Conservation (phyloP, 129 eudicot species). For the Ambrosia trifida region DNA sequence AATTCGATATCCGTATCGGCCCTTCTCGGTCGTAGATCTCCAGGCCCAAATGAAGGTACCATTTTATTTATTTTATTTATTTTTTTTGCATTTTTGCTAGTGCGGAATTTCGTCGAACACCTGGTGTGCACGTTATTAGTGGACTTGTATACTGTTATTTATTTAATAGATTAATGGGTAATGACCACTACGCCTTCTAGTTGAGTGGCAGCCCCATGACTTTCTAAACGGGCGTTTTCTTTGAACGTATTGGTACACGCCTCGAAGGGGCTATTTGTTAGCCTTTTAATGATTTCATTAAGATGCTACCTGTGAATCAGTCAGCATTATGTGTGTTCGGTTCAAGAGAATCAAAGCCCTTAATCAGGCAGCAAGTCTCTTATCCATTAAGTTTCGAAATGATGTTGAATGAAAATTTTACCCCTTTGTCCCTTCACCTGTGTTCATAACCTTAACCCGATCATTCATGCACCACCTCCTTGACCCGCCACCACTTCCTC, state of each 20-base stretch:
- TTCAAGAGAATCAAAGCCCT: no score
- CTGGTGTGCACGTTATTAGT: constrained; percentile 12
- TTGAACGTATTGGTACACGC: background rate
- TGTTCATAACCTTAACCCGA: no score
- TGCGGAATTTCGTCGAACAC: constrained; percentile 33
- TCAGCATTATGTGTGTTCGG: no score
- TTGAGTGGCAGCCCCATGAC: no score
- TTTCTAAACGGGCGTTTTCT: background rate
- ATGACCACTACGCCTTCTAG: background rate
- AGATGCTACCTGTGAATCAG: no score
- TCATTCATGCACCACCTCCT: no score
- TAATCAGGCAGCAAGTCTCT: no score
- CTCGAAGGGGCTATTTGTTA: background rate
- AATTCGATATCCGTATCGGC: constrained; percentile 47
- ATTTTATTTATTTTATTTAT: background rate
- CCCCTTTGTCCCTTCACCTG: no score
- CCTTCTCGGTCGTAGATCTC: constrained; percentile 55
- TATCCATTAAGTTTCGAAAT: no score
- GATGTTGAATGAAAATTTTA: no score
- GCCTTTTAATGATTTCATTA: no score
- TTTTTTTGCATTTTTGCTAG: background rate
- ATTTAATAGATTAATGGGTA: background rate
- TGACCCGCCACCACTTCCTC: no score
- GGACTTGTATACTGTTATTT: background rate
- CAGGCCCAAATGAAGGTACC: constrained; percentile 41